A percentile compares a stretch with the other conserved stretches of the same genome.
phyloP scores from a whole-genome alignment of 2,329 filamentous ascomycete species.

The Diaporthe caulivora region DNA sequence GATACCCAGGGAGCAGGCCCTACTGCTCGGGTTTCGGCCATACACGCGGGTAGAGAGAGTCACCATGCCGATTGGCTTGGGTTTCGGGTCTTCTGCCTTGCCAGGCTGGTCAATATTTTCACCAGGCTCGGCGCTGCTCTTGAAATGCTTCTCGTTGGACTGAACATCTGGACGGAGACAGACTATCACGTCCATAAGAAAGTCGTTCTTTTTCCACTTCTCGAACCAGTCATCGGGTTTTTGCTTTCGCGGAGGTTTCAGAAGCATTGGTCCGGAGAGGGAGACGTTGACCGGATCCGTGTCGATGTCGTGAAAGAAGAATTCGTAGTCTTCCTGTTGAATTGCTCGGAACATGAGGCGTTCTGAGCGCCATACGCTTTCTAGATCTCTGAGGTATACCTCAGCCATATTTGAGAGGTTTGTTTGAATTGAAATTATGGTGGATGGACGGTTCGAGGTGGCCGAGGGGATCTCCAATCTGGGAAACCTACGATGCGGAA shows the following conservation, averaged over 20 bases:
- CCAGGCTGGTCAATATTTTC: constrained; percentile 16
- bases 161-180: constrained; percentile 41
- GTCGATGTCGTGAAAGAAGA: constrained; percentile 37
- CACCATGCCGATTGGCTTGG: constrained; percentile 41
- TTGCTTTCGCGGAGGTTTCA: constrained; percentile 38
- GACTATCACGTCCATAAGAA: constrained; percentile 42
- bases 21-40: not conserved
- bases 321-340: constrained; percentile 35
- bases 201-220: constrained; percentile 17
- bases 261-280: constrained; percentile 26
- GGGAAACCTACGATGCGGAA: not conserved
- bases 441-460: not conserved
- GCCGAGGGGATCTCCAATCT: not conserved
- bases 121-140: not conserved
- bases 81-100: constrained; percentile 1
- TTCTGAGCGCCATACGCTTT: constrained; percentile 42
- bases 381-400: constrained; percentile 21
- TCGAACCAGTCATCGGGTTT: constrained; percentile 38
- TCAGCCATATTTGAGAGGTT: not conserved
- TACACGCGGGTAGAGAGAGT: constrained; percentile 16
- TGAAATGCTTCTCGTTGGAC: constrained; percentile 4
- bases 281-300: constrained; percentile 41
- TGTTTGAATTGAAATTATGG: not conserved
- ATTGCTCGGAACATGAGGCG: constrained; percentile 45
- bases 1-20: constrained; percentile 44